phyloP scores from a whole-genome alignment of 768 basidiomycete genomes.

The Auricularia sp. region DNA sequence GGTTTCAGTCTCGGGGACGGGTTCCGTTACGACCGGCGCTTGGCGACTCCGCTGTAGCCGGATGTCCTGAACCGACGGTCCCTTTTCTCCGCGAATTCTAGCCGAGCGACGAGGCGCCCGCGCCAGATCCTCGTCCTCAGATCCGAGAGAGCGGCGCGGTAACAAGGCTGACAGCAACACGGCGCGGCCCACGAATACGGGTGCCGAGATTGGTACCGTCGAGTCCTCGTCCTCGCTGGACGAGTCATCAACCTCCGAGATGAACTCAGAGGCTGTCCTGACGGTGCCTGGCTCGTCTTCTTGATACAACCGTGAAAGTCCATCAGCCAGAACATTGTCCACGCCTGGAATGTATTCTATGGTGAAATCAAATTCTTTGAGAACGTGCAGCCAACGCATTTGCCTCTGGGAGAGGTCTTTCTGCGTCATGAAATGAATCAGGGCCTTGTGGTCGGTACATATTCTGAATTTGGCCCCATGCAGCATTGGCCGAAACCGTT shows the following conservation, averaged over 20 bases:
- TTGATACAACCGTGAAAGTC: constrained; percentile 9
- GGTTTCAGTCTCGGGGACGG: not conserved
- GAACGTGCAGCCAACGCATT: no score
- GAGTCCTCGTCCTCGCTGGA: not conserved
- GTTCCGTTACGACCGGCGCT: not conserved
- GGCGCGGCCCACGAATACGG: not conserved
- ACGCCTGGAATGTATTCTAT: constrained; percentile 20
- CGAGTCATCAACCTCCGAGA: not conserved
- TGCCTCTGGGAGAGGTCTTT: no score
- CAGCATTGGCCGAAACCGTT: no score
- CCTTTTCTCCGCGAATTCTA: not conserved
- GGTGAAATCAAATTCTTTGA: no score
- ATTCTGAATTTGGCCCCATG: no score
- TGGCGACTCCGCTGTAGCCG: not conserved
- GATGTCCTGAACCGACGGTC: not conserved
- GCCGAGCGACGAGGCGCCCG: not conserved
- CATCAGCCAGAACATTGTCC: constrained; percentile 24
- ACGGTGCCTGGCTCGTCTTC: constrained; percentile 3
- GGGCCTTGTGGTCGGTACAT: no score
- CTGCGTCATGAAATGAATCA: no score
- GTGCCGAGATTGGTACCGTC: not conserved
- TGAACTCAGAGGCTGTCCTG: not conserved
- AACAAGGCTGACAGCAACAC: not conserved
- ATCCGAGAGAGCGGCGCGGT: not conserved
- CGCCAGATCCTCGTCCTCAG: not conserved